phyloP scores from a whole-genome alignment of 1,139 yeast genomes.

The Taphrina pruni region DNA sequence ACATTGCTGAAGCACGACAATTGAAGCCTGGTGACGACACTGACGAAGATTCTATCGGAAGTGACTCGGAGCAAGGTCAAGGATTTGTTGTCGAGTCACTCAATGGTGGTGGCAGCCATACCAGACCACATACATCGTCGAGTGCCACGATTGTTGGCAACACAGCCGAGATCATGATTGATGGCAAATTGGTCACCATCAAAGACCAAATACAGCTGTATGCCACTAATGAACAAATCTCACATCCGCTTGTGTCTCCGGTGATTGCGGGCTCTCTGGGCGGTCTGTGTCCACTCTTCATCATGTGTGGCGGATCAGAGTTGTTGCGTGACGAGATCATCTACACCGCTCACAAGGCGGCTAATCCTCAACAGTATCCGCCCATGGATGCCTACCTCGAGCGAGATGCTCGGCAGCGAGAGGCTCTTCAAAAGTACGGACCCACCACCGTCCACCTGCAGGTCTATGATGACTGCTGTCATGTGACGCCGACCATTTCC shows the following conservation, averaged over 20 bases:
- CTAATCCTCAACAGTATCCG: conserved; percentile 29
- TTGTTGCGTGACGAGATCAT: conserved; percentile 42
- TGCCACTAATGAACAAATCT: conserved; percentile 40
- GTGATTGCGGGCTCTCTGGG: conserved; percentile 40
- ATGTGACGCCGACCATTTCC: conserved; percentile 42
- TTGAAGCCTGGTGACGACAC: conserved; percentile 8
- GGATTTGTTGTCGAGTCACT: conserved; percentile 27
- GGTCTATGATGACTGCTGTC: conserved; percentile 42
- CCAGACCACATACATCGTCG: background rate
- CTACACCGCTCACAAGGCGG: conserved; percentile 40
- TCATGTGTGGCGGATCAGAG: conserved; percentile 41
- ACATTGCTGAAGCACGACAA: conserved; percentile 34
- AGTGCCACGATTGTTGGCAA: conserved; percentile 29
- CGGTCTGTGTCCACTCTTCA: conserved; percentile 40
- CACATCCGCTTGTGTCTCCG: conserved; percentile 42
- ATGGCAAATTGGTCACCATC: conserved; percentile 27
- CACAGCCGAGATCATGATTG: conserved; percentile 29
- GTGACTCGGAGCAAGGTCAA: conserved; percentile 14
- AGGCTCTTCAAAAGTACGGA: conserved; percentile 18
- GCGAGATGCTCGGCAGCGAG: conserved; percentile 27
- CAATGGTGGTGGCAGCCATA: background rate
- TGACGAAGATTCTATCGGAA: conserved; percentile 5
- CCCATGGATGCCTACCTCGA: conserved; percentile 35
- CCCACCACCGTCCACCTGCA: conserved; percentile 39
- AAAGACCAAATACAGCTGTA: conserved; percentile 41